A percentile compares a stretch with the other conserved stretches of the same genome.
These are phyloP conservation scores for Corylus heterophylla DNA, from an alignment of 306 rosid genomes.

Conservation along the genomic window DNA sequence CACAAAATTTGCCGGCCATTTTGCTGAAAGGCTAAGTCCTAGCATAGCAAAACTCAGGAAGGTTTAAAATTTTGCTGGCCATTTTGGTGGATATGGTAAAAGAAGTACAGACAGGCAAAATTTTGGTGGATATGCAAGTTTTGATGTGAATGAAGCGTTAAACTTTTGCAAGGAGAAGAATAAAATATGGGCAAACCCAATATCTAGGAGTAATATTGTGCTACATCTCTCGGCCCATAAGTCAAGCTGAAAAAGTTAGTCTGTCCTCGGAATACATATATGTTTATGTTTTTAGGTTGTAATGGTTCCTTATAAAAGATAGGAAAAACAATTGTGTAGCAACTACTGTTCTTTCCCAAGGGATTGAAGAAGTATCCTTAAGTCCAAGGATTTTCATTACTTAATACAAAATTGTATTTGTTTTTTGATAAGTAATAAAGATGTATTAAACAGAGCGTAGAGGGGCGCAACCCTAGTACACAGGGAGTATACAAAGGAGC, in stretches of 20 bases:
- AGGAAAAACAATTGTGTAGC: not conserved
- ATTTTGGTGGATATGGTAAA: not conserved
- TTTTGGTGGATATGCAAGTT: not conserved
- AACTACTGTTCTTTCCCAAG: not conserved
- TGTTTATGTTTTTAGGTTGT: not conserved
- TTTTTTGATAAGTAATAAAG: too few species aligned
- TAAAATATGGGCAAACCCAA: not conserved
- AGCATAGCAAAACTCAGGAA: not conserved
- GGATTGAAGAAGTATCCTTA: not conserved
- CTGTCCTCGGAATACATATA: not conserved
- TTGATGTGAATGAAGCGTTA: not conserved
- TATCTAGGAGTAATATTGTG: not conserved
- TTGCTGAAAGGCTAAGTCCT: not conserved
- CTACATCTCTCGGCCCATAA: not conserved
- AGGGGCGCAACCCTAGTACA: too few species aligned
- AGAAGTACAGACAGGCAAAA: not conserved
- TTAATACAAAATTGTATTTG: too few species aligned
- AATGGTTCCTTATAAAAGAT: too few species aligned
- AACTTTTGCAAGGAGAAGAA: not conserved
- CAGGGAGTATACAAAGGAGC: too few species aligned
- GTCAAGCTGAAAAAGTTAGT: not conserved
- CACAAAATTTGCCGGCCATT: not conserved
- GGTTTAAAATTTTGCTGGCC: too few species aligned
- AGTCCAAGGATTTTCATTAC: not conserved
- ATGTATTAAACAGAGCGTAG: too few species aligned